Evolutionary conservation across 1,139 yeast species (phyloP).

Genomic region (Suhomyces anneliseae): DNA sequence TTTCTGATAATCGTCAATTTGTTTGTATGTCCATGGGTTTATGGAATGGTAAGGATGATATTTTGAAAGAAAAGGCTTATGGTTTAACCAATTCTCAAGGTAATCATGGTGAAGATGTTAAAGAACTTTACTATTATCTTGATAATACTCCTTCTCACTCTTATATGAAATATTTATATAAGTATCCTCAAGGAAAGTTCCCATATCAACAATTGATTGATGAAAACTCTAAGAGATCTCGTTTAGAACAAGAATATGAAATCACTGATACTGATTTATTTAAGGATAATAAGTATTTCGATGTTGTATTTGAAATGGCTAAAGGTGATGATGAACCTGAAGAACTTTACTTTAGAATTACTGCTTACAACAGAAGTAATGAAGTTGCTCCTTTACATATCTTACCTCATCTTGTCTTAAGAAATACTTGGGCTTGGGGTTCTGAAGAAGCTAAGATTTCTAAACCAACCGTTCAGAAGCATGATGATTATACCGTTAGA

Average conservation of each 20-base stretch:
- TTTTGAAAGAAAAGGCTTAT: constrained; percentile 82
- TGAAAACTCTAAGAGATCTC: constrained; percentile 64
- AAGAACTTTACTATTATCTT: constrained; percentile 75
- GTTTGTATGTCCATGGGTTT: constrained; percentile 77
- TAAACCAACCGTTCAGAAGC: constrained; percentile 55
- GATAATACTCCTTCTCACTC: constrained; percentile 95
- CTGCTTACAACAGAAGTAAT: constrained; percentile 85
- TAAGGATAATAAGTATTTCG: constrained; percentile 81
- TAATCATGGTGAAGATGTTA: constrained; percentile 95
- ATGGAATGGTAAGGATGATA: constrained; percentile 90
- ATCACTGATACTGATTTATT: constrained; percentile 74
- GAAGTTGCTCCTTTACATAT: constrained; percentile 87
- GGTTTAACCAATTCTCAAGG: constrained; percentile 94
- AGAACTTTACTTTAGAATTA: constrained; percentile 77
- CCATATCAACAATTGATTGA: constrained; percentile 79
- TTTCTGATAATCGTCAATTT: constrained; percentile 80
- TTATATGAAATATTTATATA: constrained; percentile 88
- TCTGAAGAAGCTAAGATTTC: constrained; percentile 47
- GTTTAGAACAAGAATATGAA: constrained; percentile 70
- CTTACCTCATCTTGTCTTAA: constrained; percentile 79
- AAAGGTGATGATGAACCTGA: constrained; percentile 82
- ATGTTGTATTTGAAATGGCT: constrained; percentile 88
- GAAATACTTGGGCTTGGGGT: constrained; percentile 97
- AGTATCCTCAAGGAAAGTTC: constrained; percentile 82
- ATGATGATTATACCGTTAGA: constrained; percentile 49